Evolutionary conservation across 768 basidiomycete species (phyloP).

Genomic region (Mycena vitilis): DNA sequence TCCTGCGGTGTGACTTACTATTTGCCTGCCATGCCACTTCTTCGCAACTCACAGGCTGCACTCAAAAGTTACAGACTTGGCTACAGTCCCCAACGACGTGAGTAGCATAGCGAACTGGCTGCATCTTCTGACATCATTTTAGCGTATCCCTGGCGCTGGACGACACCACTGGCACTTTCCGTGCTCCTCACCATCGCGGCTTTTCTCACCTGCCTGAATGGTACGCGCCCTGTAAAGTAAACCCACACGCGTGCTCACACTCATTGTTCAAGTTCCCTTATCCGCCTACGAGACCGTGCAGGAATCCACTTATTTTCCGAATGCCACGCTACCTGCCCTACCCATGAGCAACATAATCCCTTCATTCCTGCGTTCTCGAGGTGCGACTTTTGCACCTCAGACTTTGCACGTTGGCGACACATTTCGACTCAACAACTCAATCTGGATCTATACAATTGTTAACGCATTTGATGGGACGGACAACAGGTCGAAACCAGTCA

Average conservation of each 20-base stretch:
- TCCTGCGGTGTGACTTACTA: no score
- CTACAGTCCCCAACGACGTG: constrained; percentile 8
- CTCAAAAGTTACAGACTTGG: neutral
- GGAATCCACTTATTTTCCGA: constrained; percentile 13
- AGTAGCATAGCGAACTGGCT: neutral
- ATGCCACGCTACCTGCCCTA: constrained; percentile 6
- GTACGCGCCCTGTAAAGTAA: constrained; percentile 9
- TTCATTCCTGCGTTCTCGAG: neutral
- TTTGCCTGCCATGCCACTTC: neutral
- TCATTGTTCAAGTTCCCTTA: neutral
- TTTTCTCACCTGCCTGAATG: constrained; percentile 11
- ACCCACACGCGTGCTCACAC: neutral
- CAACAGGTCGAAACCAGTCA: neutral
- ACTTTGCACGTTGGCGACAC: constrained; percentile 6
- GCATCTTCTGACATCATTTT: neutral
- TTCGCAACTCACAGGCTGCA: neutral
- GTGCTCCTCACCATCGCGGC: neutral
- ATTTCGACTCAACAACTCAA: constrained; percentile 16
- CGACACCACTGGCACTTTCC: constrained; percentile 11
- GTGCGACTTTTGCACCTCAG: neutral
- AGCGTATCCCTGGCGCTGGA: constrained; percentile 29
- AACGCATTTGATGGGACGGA: neutral
- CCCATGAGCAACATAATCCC: constrained; percentile 12
- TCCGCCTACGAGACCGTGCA: constrained; percentile 16
- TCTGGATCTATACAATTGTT: constrained; percentile 10